Conservation (phyloP, 1,139 yeast species). For the Groenewaldozyma sp. region DNA sequence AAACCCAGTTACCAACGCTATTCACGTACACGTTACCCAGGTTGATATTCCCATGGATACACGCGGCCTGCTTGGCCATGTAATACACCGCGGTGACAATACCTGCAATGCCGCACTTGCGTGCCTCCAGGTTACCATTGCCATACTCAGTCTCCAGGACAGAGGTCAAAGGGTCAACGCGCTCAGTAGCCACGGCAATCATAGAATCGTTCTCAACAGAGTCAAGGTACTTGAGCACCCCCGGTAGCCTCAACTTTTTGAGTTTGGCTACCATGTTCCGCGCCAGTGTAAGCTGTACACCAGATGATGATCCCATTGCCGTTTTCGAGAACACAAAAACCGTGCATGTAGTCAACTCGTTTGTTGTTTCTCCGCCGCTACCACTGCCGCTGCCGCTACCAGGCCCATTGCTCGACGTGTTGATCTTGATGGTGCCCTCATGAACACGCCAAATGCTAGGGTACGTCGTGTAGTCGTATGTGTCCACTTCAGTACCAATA, state of each 20-base stretch:
- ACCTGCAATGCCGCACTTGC: conserved; percentile 49
- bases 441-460: conserved; percentile 42
- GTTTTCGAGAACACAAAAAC: conserved; percentile 50
- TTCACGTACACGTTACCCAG: conserved; percentile 54
- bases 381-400: not conserved
- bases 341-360: conserved; percentile 37
- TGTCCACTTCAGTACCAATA: conserved; percentile 19
- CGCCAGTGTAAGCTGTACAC: conserved; percentile 41
- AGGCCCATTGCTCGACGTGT: not conserved
- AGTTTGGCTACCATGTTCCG: conserved; percentile 56
- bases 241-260: conserved; percentile 68
- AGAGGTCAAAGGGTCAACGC: conserved; percentile 49
- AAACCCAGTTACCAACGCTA: conserved; percentile 69
- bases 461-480: conserved; percentile 12
- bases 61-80: conserved; percentile 53
- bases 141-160: conserved; percentile 14
- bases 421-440: conserved; percentile 33
- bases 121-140: conserved; percentile 29
- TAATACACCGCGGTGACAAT: conserved; percentile 43
- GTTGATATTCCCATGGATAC: conserved; percentile 58
- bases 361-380: conserved; percentile 10
- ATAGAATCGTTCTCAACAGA: conserved; percentile 49
- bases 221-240: conserved; percentile 60
- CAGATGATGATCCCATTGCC: conserved; percentile 30
- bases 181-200: conserved; percentile 71